Evolutionary conservation across 768 basidiomycete genomes (phyloP).

Genomic region (Xanthoconium purpureum): DNA sequence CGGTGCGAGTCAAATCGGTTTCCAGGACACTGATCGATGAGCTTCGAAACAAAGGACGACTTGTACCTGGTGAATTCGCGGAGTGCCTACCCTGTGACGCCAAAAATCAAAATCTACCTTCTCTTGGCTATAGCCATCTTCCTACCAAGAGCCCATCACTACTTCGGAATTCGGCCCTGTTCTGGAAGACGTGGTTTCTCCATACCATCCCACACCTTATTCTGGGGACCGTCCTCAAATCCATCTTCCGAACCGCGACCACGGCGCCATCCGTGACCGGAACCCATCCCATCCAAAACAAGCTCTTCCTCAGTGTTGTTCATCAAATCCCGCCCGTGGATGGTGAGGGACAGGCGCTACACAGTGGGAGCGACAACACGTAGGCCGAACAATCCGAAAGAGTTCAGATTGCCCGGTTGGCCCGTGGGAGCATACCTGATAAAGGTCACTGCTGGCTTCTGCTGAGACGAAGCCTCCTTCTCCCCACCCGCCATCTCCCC

Average conservation of each 20-base stretch:
- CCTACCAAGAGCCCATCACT: slow-evolving; percentile 36
- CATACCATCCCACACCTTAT: slow-evolving; percentile 29
- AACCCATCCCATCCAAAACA: slow-evolving; percentile 72
- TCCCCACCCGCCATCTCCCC: no score
- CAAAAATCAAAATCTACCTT: slow-evolving; percentile 14
- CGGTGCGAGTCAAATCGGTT: no score
- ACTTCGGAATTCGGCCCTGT: slow-evolving; percentile 43
- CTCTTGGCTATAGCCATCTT: slow-evolving; percentile 18
- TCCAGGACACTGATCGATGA: no score
- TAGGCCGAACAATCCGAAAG: no score
- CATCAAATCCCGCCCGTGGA: no score
- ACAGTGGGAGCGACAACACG: no score
- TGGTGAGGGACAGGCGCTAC: no score
- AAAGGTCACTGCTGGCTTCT: no score
- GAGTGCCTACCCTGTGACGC: not conserved
- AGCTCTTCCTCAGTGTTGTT: slow-evolving; percentile 86
- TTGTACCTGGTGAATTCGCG: not conserved
- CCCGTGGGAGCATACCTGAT: no score
- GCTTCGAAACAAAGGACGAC: not conserved
- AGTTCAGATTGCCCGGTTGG: no score
- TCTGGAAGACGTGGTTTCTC: slow-evolving; percentile 26
- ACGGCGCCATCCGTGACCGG: slow-evolving; percentile 51
- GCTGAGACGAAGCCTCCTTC: no score
- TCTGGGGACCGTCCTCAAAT: slow-evolving; percentile 68
- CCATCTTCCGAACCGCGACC: slow-evolving; percentile 80